Conservation (phyloP, 345 rosid species). For the Isatis tinctoria region DNA sequence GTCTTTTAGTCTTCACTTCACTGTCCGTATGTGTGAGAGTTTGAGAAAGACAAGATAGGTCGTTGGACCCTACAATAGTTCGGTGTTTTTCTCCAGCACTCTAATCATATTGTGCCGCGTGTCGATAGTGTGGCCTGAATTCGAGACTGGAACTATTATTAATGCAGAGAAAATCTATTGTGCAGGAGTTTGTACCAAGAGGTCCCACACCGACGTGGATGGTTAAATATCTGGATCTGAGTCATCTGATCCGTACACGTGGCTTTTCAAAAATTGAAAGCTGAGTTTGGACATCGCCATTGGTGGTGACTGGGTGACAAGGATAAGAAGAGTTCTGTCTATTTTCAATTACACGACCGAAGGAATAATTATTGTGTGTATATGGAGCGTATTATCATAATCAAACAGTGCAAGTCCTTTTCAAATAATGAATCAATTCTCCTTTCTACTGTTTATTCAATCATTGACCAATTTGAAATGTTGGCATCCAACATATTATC, state of each 20-base stretch:
- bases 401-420: not conserved
- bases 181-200: not conserved
- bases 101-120: not conserved
- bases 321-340: not conserved
- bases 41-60: not conserved
- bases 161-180: not conserved
- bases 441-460: not conserved
- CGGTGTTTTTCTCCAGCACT: too few relatives aligned
- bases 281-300: not conserved
- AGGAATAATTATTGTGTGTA: not conserved
- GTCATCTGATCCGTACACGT: not conserved
- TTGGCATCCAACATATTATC: not conserved
- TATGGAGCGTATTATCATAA: not conserved
- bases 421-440: not conserved
- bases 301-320: not conserved
- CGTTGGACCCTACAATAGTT: not conserved
- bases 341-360: not conserved
- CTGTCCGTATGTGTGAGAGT: not conserved
- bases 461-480: not conserved
- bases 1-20: too few relatives aligned
- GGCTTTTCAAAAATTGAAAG: not conserved
- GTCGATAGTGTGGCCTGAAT: not conserved
- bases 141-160: not conserved
- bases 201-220: not conserved
- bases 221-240: not conserved